These are phyloP conservation scores for Casuarina cunninghamiana DNA, from an alignment of 306 rosid genomes.

Conservation along the genomic window DNA sequence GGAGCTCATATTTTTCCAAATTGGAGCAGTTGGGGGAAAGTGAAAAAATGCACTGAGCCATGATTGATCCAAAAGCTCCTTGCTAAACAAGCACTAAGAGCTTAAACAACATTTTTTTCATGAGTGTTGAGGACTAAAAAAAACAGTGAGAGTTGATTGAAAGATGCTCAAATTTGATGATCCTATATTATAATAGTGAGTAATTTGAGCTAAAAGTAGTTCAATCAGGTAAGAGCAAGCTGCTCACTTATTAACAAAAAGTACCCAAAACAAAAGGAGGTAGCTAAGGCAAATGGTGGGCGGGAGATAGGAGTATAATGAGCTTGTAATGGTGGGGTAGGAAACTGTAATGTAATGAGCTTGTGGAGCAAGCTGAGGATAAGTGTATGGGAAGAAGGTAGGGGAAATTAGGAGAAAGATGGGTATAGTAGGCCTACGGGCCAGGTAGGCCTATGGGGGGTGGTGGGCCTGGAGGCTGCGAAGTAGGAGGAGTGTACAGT, in stretches of 20 bases:
- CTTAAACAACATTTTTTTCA: not conserved
- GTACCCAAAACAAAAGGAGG: not conserved
- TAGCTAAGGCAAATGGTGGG: not conserved
- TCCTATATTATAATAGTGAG: not conserved
- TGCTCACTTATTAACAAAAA: not conserved
- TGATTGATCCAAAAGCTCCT: not conserved
- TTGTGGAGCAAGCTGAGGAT: too few species aligned
- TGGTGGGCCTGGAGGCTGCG: too few species aligned
- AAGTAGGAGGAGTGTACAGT: too few species aligned
- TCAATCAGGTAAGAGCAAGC: not conserved
- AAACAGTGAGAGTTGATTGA: not conserved
- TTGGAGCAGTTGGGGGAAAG: not conserved
- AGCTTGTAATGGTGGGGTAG: too few species aligned
- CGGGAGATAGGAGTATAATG: too few species aligned
- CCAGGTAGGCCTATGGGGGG: too few species aligned
- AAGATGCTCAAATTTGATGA: not conserved
- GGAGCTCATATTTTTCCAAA: not conserved
- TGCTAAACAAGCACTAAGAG: not conserved
- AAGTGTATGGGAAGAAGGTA: too few species aligned
- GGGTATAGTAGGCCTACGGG: too few species aligned
- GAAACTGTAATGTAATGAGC: not conserved
- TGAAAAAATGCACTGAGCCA: not conserved
- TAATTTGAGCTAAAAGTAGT: not conserved
- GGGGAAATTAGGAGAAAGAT: too few species aligned
- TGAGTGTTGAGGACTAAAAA: not conserved